Percentiles rank a stretch among this genome's conserved stretches.
Evolutionary conservation across 257 asterid species (phyloP).

Genomic region (Avicennia marina): DNA sequence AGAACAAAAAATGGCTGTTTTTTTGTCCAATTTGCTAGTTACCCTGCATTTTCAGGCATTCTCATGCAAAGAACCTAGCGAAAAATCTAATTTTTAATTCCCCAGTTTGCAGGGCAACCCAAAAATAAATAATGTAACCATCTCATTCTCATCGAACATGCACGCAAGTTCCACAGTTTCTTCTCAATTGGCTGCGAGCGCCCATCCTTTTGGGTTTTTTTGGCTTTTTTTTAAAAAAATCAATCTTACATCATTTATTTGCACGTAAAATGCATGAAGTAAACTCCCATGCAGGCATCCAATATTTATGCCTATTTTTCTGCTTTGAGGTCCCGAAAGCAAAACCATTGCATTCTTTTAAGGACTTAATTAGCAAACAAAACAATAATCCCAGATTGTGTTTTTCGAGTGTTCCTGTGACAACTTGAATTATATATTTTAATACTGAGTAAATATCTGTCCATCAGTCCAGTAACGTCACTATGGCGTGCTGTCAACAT

Average conservation of each 20-base stretch:
- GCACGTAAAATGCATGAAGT: neutral
- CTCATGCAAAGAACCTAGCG: neutral
- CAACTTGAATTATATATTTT: too few species aligned
- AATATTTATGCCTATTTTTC: slow-evolving; percentile 11
- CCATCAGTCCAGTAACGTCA: too few species aligned
- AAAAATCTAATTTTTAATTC: neutral
- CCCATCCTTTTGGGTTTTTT: too few species aligned
- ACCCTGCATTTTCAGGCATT: neutral
- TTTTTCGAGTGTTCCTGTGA: too few species aligned
- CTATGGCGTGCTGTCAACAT: too few species aligned
- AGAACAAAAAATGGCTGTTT: too few species aligned
- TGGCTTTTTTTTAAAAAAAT: too few species aligned
- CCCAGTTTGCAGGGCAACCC: neutral
- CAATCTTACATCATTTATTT: too few species aligned
- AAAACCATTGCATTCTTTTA: slow-evolving; percentile 18
- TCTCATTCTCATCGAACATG: too few species aligned
- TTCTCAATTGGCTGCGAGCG: neutral
- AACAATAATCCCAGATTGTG: slow-evolving; percentile 15
- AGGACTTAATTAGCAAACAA: slow-evolving; percentile 13
- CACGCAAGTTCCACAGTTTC: too few species aligned
- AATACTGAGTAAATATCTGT: too few species aligned
- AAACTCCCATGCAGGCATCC: slow-evolving; percentile 3
- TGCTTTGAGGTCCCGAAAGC: slow-evolving; percentile 21
- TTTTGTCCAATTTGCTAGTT: neutral
- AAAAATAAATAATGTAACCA: too few species aligned